Evolutionary conservation across 441 rosid genomes (phyloP).

Genomic region (Corymbia calophylla): DNA sequence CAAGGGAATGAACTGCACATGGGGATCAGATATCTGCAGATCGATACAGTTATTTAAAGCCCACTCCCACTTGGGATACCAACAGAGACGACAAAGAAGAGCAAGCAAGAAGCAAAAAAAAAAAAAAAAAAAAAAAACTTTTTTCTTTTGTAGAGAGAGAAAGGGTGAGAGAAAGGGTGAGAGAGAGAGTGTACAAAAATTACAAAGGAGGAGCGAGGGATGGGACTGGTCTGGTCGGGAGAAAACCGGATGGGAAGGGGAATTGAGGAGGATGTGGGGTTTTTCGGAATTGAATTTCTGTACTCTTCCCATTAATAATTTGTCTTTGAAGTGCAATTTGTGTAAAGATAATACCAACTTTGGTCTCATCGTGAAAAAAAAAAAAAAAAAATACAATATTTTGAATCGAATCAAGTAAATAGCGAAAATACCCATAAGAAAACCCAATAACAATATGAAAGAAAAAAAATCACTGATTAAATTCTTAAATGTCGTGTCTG

Average conservation of each 20-base stretch:
- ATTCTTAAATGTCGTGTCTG: fast-evolving
- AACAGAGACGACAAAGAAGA: conserved; percentile 1
- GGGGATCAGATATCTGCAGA: background rate
- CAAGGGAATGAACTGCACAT: background rate
- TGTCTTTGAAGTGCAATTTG: background rate
- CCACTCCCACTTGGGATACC: background rate
- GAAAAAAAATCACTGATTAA: background rate
- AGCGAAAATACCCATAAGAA: fast-evolving
- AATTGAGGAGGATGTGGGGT: conserved; percentile 4
- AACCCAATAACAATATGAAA: fast-evolving
- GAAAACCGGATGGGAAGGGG: conserved; percentile 30
- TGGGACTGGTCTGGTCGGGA: conserved; percentile 49
- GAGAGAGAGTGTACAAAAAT: conserved; percentile 13
- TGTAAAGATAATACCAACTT: background rate
- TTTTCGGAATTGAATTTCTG: background rate
- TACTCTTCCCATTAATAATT: background rate
- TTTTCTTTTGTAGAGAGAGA: background rate
- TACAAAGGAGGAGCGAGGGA: conserved; percentile 6
- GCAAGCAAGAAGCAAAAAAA: background rate
- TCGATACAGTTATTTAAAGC: background rate
- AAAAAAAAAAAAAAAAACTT: background rate
- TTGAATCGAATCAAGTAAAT: fast-evolving
- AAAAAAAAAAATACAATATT: background rate
- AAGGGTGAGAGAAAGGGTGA: conserved; percentile 14
- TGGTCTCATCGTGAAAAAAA: fast-evolving